Evolutionary conservation across 768 basidiomycete species (phyloP).

Genomic region (Tulasnella sp.): DNA sequence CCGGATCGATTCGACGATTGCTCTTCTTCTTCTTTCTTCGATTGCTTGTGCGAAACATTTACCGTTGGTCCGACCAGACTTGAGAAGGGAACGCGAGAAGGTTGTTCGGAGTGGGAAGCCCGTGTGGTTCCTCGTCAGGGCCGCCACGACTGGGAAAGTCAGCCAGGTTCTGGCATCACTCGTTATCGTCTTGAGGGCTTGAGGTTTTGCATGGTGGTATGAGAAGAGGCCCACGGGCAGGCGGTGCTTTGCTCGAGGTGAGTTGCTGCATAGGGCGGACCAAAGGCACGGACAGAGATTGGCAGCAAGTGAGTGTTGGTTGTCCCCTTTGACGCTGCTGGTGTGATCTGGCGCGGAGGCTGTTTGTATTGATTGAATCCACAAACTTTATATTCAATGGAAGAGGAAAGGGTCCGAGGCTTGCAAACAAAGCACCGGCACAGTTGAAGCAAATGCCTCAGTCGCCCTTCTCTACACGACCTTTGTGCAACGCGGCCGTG

Average conservation of each 20-base stretch:
- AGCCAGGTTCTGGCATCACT: too few relatives aligned
- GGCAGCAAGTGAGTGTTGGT: neutral
- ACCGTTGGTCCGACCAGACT: neutral
- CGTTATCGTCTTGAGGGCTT: neutral
- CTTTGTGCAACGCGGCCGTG: too few relatives aligned
- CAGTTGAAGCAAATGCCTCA: neutral
- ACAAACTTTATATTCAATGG: neutral
- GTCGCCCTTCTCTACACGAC: neutral
- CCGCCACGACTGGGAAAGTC: neutral
- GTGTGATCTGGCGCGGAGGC: neutral
- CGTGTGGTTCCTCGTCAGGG: neutral
- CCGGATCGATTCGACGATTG: too few relatives aligned
- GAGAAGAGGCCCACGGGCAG: neutral
- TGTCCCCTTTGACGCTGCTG: neutral
- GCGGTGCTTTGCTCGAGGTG: neutral
- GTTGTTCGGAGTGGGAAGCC: neutral
- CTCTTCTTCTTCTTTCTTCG: neutral
- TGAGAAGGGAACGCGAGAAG: neutral
- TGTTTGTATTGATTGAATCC: neutral
- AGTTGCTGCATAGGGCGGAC: neutral
- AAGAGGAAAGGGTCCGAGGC: neutral
- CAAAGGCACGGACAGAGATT: neutral
- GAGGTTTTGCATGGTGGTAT: neutral
- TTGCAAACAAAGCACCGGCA: neutral
- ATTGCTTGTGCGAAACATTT: neutral